Evolutionary conservation across 2,329 filamentous ascomycete species (phyloP).

Genomic region (Curvularia sp.): DNA sequence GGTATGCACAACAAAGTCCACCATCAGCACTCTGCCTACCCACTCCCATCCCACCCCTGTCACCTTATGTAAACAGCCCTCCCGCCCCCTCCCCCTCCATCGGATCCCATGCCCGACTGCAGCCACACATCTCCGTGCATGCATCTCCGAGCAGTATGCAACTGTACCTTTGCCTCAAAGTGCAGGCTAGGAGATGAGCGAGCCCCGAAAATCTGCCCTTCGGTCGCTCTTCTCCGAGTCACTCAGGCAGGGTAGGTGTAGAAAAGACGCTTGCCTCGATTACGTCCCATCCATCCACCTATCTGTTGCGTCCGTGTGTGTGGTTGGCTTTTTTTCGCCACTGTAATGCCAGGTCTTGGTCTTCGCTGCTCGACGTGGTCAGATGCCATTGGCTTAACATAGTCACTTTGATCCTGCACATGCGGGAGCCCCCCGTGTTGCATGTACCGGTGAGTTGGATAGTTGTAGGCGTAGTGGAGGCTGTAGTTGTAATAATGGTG

Average conservation of each 20-base stretch:
- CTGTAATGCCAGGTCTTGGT: background rate
- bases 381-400: conserved; percentile 8
- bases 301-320: background rate
- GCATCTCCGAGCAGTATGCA: background rate
- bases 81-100: conserved; percentile 4
- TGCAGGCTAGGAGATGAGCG: conserved; percentile 5
- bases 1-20: too few relatives aligned
- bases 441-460: background rate
- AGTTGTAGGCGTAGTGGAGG: background rate
- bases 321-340: conserved; percentile 7
- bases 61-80: too few relatives aligned
- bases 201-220: background rate
- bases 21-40: too few relatives aligned
- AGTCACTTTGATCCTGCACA: background rate
- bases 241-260: too few relatives aligned
- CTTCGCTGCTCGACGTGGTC: conserved; percentile 11
- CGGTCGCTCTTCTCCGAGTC: conserved; percentile 19
- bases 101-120: conserved; percentile 10
- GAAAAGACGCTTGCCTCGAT: conserved; percentile 1
- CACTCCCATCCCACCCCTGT: too few relatives aligned
- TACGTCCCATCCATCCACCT: conserved; percentile 6
- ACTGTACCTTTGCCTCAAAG: too few relatives aligned
- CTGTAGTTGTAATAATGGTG: background rate
- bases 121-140: background rate
- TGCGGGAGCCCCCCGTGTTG: background rate